Evolutionary conservation across 495 filamentous ascomycete genomes (phyloP).

Genomic region (Neurospora sp.): DNA sequence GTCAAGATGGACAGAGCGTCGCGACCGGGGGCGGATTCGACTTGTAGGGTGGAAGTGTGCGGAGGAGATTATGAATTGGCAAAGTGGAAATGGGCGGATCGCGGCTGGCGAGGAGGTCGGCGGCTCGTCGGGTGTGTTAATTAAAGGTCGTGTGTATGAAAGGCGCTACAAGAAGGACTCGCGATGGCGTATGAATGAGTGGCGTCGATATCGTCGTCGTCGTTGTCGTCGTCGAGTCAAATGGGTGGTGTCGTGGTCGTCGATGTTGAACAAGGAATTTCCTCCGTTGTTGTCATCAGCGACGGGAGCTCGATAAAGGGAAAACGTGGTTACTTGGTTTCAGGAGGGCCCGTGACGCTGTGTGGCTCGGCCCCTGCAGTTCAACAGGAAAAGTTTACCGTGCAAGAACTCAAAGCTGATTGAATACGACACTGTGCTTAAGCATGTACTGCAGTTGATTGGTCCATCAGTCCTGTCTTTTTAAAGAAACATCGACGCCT

Average conservation of each 20-base stretch:
- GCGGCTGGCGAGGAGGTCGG: background rate
- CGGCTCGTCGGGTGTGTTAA: background rate
- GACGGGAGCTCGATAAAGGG: constrained; percentile 6
- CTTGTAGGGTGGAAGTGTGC: background rate
- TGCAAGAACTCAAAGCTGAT: background rate
- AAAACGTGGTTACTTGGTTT: constrained; percentile 19
- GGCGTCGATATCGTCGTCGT: background rate
- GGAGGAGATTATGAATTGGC: background rate
- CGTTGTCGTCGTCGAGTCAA: background rate
- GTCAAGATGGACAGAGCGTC: background rate
- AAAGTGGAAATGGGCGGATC: background rate
- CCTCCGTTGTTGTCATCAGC: background rate
- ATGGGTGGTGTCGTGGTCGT: background rate
- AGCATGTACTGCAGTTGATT: background rate
- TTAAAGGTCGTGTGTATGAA: background rate
- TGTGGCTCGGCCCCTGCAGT: constrained; percentile 3
- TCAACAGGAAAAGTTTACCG: constrained; percentile 1
- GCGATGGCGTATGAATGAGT: background rate
- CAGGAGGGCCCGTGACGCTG: constrained; percentile 3
- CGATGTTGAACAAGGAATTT: background rate
- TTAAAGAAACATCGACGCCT: background rate
- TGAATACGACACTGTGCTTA: background rate
- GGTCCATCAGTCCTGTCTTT: background rate
- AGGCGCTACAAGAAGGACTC: background rate
- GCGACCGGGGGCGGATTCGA: background rate